Percentiles rank a stretch among this genome's conserved stretches.
phyloP scores from a whole-genome alignment of 257 asterid species.

The Nicotiana otophora region DNA sequence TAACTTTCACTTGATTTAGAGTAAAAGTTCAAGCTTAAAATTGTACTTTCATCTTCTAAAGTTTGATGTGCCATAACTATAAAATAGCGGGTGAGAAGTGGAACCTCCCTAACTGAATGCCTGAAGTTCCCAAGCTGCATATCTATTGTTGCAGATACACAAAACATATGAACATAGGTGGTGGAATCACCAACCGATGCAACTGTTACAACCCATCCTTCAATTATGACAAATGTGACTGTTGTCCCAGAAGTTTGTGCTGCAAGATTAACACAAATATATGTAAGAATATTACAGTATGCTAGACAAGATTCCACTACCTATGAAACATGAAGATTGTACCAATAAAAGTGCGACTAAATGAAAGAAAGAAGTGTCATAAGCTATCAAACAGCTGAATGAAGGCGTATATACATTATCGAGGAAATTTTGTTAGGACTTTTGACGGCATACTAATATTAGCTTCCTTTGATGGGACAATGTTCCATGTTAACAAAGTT shows the following conservation, averaged over 20 bases:
- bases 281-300: background rate
- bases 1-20: too few relatives aligned
- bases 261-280: constrained; percentile 11
- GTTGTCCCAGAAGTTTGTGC: constrained; percentile 92
- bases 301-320: too few relatives aligned
- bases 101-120: background rate
- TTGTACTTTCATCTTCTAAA: too few relatives aligned
- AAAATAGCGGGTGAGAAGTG: background rate
- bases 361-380: too few relatives aligned
- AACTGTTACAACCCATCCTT: constrained; percentile 90
- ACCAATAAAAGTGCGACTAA: too few relatives aligned
- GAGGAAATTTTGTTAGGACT: too few relatives aligned
- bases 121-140: background rate
- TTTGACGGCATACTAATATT: too few relatives aligned
- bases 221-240: constrained; percentile 74
- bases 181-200: constrained; percentile 96
- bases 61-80: background rate
- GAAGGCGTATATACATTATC: too few relatives aligned
- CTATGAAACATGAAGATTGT: background rate
- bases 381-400: too few relatives aligned
- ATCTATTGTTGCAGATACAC: background rate
- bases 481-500: too few relatives aligned
- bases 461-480: too few relatives aligned
- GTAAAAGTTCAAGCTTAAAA: background rate
- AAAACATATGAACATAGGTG: background rate